phyloP scores from a whole-genome alignment of 805 yeast genomes.

The Saccharomyces kudriavzevii region DNA sequence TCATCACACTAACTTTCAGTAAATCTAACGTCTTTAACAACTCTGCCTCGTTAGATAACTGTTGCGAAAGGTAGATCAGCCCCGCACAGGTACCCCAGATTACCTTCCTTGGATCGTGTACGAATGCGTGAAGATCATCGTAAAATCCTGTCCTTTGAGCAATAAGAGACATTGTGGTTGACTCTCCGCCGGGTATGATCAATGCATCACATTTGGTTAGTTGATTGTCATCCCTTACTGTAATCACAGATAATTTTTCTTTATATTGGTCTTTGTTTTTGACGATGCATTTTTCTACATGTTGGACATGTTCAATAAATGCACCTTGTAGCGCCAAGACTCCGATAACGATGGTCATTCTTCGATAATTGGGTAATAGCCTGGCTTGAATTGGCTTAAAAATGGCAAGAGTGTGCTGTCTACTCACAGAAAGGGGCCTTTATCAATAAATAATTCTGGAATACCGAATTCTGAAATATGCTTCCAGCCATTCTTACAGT shows the following conservation, averaged over 20 bases:
- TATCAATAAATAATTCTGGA: not conserved
- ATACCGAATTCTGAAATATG: not conserved
- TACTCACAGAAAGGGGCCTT: not conserved
- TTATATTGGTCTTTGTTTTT: constrained; percentile 24
- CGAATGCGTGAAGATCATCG: constrained; percentile 44
- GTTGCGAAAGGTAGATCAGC: constrained; percentile 53
- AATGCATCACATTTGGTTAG: constrained; percentile 47
- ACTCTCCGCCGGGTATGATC: constrained; percentile 64
- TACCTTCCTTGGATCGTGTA: constrained; percentile 41
- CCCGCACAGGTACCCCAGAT: constrained; percentile 90
- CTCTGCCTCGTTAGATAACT: constrained; percentile 43
- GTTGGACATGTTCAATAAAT: constrained; percentile 56
- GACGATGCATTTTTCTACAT: constrained; percentile 34
- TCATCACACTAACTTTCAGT: constrained; percentile 50
- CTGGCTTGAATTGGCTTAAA: too few relatives aligned
- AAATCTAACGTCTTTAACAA: constrained; percentile 56
- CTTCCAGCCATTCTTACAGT: too few relatives aligned
- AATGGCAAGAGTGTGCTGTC: too few relatives aligned
- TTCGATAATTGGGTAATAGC: too few relatives aligned
- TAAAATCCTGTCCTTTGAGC: constrained; percentile 57
- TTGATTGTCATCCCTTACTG: constrained; percentile 48
- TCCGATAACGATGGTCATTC: constrained; percentile 39
- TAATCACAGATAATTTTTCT: constrained; percentile 27
- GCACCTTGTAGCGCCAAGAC: constrained; percentile 79
- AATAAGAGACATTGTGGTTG: constrained; percentile 60